These are phyloP conservation scores for Populus deltoides DNA, from an alignment of 345 rosid genomes.

Conservation along the genomic window DNA sequence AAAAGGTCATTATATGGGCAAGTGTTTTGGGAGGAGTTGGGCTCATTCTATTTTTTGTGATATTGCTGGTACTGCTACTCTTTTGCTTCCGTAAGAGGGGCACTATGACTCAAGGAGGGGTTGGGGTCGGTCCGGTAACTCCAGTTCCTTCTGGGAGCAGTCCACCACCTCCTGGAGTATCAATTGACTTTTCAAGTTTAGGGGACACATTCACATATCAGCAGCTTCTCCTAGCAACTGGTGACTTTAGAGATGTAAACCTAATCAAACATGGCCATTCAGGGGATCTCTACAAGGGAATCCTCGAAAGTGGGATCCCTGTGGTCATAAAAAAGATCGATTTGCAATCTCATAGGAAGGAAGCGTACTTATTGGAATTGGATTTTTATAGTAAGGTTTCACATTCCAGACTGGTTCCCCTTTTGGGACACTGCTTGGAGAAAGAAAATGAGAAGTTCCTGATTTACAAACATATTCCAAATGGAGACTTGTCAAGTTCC, in stretches of 20 bases:
- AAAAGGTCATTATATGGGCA: constrained; percentile 48
- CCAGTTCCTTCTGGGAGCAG: constrained; percentile 49
- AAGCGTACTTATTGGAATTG: constrained; percentile 62
- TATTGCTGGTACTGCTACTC: constrained; percentile 43
- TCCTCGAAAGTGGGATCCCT: constrained; percentile 56
- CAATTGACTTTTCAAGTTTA: constrained; percentile 54
- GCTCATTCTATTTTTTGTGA: constrained; percentile 38
- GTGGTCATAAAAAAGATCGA: constrained; percentile 74
- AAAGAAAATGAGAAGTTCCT: constrained; percentile 75
- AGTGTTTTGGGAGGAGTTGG: constrained; percentile 66
- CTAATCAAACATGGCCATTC: constrained; percentile 93
- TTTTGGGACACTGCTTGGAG: constrained; percentile 82
- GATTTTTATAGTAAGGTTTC: constrained; percentile 75
- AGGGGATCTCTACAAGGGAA: constrained; percentile 75
- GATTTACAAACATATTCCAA: constrained; percentile 85
- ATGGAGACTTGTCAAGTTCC: constrained; percentile 76
- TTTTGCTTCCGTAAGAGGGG: constrained; percentile 44
- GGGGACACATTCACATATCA: constrained; percentile 76
- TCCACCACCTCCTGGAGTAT: constrained; percentile 46
- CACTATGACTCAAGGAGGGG: constrained; percentile 45
- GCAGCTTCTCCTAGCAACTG: constrained; percentile 72
- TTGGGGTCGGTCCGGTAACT: constrained; percentile 56
- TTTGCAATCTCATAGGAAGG: constrained; percentile 48
- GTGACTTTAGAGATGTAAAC: constrained; percentile 59
- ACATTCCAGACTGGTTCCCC: constrained; percentile 77